A percentile compares a stretch with the other conserved stretches of the same genome.
phyloP scores from a whole-genome alignment of 2,329 filamentous ascomycete genomes.

The Cadophora sp. region DNA sequence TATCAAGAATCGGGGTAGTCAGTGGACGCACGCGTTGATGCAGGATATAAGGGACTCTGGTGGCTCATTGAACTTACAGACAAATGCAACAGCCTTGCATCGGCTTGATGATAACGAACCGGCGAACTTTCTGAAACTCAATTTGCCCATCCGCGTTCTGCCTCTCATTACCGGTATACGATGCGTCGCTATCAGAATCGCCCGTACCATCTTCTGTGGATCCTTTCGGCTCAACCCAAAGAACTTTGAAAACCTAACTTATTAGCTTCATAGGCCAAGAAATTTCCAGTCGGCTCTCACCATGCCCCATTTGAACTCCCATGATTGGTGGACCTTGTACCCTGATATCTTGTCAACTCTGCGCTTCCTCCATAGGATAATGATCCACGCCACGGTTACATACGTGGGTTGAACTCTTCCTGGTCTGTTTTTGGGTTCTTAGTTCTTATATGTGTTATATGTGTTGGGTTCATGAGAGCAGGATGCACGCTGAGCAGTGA shows the following conservation, averaged over 20 bases:
- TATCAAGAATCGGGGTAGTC: background rate
- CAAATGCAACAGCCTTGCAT: background rate
- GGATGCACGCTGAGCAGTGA: too few species aligned
- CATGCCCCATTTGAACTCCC: background rate
- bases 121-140: background rate
- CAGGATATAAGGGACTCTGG: too few species aligned
- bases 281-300: background rate
- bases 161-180: background rate
- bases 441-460: background rate
- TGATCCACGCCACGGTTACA: background rate
- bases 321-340: background rate
- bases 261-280: background rate
- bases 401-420: background rate
- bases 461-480: too few species aligned
- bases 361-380: background rate
- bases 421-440: background rate
- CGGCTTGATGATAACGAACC: background rate
- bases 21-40: background rate
- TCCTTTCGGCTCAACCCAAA: background rate
- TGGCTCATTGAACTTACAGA: too few species aligned
- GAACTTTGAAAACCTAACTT: background rate
- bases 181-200: background rate
- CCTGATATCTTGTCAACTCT: background rate
- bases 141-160: background rate
- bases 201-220: fast-evolving